phyloP scores from a whole-genome alignment of 176 grass and related monocot genomes.

The Melocanna baccifera region DNA sequence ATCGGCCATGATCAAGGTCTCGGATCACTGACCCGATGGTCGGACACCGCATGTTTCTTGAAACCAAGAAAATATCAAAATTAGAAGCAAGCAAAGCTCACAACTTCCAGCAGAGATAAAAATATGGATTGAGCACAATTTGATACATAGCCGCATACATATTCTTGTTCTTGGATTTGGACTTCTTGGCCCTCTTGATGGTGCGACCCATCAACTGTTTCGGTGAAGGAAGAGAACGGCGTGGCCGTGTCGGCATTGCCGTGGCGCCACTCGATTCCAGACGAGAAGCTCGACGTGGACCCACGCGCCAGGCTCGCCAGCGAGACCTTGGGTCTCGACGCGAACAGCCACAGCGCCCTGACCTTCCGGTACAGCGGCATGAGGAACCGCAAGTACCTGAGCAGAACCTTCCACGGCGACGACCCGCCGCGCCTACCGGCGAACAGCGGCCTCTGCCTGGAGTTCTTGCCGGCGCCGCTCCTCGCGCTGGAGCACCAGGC shows the following conservation, averaged over 20 bases:
- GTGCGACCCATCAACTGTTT: no score
- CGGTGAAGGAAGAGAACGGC: no score
- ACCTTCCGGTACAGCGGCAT: slow-evolving; percentile 72
- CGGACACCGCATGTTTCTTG: no score
- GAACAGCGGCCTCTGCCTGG: background rate
- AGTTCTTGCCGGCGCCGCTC: background rate
- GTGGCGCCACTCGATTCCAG: slow-evolving; percentile 64
- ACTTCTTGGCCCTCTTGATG: no score
- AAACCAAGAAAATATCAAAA: no score
- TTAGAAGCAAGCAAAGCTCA: no score
- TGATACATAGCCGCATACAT: no score
- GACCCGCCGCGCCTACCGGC: background rate
- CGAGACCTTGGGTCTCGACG: background rate
- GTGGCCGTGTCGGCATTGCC: slow-evolving; percentile 73
- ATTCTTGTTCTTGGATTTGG: no score
- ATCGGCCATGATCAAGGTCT: no score
- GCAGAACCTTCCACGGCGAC: slow-evolving; percentile 65
- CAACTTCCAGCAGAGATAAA: no score
- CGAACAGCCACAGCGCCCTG: slow-evolving; percentile 29
- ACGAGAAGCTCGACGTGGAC: slow-evolving; percentile 41
- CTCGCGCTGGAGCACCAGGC: slow-evolving; percentile 26
- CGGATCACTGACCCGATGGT: no score
- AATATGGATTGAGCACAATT: no score
- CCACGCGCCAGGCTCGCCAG: slow-evolving; percentile 37
- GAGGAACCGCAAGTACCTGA: slow-evolving; percentile 73